phyloP scores from a whole-genome alignment of 2,329 filamentous ascomycete genomes.

The Botrytis byssoidea region DNA sequence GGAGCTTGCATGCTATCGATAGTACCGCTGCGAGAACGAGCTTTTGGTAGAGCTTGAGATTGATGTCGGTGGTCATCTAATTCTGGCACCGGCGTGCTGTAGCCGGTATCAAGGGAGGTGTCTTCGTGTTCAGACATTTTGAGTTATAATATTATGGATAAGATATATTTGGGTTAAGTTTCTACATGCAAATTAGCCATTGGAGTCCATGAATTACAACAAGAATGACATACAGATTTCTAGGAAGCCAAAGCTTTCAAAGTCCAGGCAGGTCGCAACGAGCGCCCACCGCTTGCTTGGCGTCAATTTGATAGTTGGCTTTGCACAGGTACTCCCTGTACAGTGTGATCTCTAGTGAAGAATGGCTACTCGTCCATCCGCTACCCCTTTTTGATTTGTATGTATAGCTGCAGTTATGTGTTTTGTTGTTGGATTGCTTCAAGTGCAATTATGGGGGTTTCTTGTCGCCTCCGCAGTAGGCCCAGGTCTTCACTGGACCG shows the following conservation, averaged over 20 bases:
- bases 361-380: slow-evolving; percentile 28
- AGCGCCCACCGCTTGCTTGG: slow-evolving; percentile 51
- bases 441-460: slow-evolving; percentile 87
- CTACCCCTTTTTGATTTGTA: slow-evolving; percentile 23
- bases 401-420: slow-evolving; percentile 22
- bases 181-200: slow-evolving; percentile 24
- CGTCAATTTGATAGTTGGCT: slow-evolving; percentile 49
- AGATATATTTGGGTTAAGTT: slow-evolving; percentile 28
- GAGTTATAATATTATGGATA: slow-evolving; percentile 41
- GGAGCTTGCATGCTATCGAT: slow-evolving; percentile 67
- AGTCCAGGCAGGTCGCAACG: slow-evolving; percentile 49
- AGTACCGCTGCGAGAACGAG: slow-evolving; percentile 65
- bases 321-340: slow-evolving; percentile 41
- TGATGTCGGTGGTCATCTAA: slow-evolving; percentile 85
- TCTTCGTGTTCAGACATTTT: slow-evolving; percentile 69
- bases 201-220: not conserved
- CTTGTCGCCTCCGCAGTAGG: slow-evolving; percentile 94
- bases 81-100: slow-evolving; percentile 72
- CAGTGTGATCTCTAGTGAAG: slow-evolving; percentile 27
- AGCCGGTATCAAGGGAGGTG: slow-evolving; percentile 58
- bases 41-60: slow-evolving; percentile 57
- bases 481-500: slow-evolving; percentile 80
- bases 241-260: slow-evolving; percentile 28
- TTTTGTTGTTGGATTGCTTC: slow-evolving; percentile 11
- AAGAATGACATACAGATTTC: slow-evolving; percentile 8